Evolutionary conservation across 2,329 filamentous ascomycete genomes (phyloP), one percentile per base, ranked within the genome.

Genomic region (Stagonosporopsis cucurbitacearum): DNA sequence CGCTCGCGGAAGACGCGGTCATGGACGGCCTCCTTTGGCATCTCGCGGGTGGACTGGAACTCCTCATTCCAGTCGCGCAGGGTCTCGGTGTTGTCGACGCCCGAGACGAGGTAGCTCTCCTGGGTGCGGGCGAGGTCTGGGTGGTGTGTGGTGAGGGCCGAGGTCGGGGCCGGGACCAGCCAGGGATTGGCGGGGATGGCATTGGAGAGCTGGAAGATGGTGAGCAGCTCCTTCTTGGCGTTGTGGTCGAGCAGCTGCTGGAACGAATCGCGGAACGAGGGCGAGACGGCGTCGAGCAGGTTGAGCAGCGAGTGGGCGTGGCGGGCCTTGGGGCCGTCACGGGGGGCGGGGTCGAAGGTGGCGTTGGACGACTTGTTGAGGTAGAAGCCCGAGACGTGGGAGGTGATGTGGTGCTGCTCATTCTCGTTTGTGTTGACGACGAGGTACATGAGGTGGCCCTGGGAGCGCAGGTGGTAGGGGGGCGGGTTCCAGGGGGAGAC

Each of bases 21-120:
- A 76, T 97, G 94, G 11, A 99, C 90, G 7, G 88, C 92, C 62
- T 97, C 94, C 72, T 92, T 94, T 30, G 94, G 93, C 61, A 99
- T 84, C 76, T 99, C 95, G 68, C 92, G 88, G 11, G 95, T 96
- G 2, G 94, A 96, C 77, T 99, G 95, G 73, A 99, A 96, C 73
- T 99, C 95, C 76, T 99, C 95, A 68, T 99, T 99, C 94, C 96
- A 99, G 76, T 99, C 95, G 55, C 95, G 87, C 60, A 99, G 81
- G 4, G 92, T 96, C 72, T 99, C 95, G 0, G 92, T 91, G 73
- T 94, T 96, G 70, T 99, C 95, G 23, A 93, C 88, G 26, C 96
- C 96, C 19, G 91, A 86, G 57, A 98, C 87, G 57, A 99, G 81
- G 73, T 91, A 97, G 44, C 90, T 91, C 80, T 99, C 95, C 78